Evolutionary conservation across 306 rosid species (phyloP), one percentile per base, ranked within the genome.

Genomic region (Pueraria montana): DNA sequence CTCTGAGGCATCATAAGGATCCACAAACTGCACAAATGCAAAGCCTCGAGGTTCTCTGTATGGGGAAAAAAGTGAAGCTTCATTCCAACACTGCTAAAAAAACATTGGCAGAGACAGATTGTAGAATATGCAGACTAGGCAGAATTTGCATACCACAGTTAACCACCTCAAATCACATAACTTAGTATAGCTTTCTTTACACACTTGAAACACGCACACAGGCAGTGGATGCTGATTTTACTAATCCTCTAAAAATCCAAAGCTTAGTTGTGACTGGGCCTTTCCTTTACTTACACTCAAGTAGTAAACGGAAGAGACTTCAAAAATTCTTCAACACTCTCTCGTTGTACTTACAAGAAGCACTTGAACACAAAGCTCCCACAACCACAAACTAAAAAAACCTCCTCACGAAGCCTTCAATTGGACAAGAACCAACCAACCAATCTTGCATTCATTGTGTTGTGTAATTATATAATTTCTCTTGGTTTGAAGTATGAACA

Each of bases 1-100:
- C 86, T 96, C 99, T 7, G 97, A 91, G 67, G 98, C 99, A 2
- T 94, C 99, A 76, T 94, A 89, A 17, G 95, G 45, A 91, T 96
- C 99, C 84, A 94, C 94, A 90, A 96, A 96, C 83, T 96, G 97
- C 82, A 96, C 94, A 83, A 96, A 96, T 77, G 99, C 99, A 90
- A 96, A 96, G 74, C 99, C 99, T 20, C 99, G 97, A 77, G 99
- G 99, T 79, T 94, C 91, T 83, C 99, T 96, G 89, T 84, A 90
- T 6, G 83, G 55, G 68, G 67, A 56, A 89, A 83, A 55, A 85
- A 73, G 20, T 50, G 82, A 43, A 80, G 63, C 81, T 53, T 87
- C 87, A 73, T 79, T 81, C 78, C 74, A 62, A 84, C 72, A 63
- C 62, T 62, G 87, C 70, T 74, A 84, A 45, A 78, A 42, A 68